These are phyloP conservation scores for Talaromyces nanjingensis DNA, from an alignment of 495 filamentous ascomycete genomes.

Conservation along the genomic window DNA sequence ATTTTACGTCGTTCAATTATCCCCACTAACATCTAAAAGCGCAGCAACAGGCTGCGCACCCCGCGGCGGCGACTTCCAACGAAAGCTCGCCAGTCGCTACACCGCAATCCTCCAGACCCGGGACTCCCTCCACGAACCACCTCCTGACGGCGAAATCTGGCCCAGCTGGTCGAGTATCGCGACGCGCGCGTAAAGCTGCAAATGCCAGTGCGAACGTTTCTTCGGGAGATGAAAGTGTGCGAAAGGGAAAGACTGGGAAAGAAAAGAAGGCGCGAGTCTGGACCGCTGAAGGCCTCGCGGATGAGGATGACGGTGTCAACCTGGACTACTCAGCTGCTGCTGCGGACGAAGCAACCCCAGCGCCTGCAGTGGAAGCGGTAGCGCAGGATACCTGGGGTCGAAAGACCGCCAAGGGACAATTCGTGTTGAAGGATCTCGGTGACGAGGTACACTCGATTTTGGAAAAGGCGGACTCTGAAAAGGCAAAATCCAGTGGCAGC, in stretches of 20 bases:
- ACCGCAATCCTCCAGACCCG: conserved; percentile 73
- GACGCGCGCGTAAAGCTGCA: conserved; percentile 73
- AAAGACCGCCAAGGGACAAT: conserved; percentile 79
- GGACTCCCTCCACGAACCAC: conserved; percentile 58
- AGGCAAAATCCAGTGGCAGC: conserved; percentile 39
- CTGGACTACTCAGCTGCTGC: conserved; percentile 78
- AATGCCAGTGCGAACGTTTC: conserved; percentile 60
- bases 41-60: conserved; percentile 41
- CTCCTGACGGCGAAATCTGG: conserved; percentile 65
- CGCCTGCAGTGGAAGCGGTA: conserved; percentile 61
- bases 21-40: conserved; percentile 26
- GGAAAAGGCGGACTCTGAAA: conserved; percentile 58
- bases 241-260: conserved; percentile 47
- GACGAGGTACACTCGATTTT: conserved; percentile 91
- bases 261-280: conserved; percentile 86
- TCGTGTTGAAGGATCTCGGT: conserved; percentile 86
- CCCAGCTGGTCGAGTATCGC: conserved; percentile 66
- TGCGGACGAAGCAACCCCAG: conserved; percentile 42
- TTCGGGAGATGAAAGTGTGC: conserved; percentile 71
- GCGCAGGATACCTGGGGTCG: conserved; percentile 75
- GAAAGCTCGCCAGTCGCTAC: conserved; percentile 57
- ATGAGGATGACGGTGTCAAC: conserved; percentile 72
- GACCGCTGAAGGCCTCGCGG: conserved; percentile 82
- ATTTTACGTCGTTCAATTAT: background rate
- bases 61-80: conserved; percentile 36